Conservation (phyloP, 1,139 yeast genomes). For the Yamadazyma songkhlaensis region DNA sequence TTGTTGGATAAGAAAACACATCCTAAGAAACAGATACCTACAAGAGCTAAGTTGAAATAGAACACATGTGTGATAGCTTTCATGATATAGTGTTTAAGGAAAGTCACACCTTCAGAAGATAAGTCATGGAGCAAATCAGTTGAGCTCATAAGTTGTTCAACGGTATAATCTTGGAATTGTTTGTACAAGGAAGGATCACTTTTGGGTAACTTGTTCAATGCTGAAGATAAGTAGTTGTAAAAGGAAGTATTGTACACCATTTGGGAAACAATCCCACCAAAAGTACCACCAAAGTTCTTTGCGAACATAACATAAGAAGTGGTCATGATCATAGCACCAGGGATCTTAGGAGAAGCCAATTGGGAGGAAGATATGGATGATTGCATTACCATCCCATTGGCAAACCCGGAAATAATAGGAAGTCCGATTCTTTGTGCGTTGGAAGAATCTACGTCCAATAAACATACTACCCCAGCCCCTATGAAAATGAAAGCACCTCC, state of each 20-base stretch:
- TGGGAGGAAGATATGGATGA: slow-evolving; percentile 28
- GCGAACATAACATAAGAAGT: slow-evolving; percentile 31
- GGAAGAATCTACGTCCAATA: slow-evolving; percentile 30
- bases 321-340: slow-evolving; percentile 36
- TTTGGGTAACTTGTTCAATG: slow-evolving; percentile 14
- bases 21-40: slow-evolving; percentile 19
- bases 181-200: slow-evolving; percentile 15
- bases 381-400: slow-evolving; percentile 31
- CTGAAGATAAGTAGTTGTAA: slow-evolving; percentile 15
- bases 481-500: slow-evolving; percentile 27
- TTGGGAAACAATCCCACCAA: slow-evolving; percentile 32
- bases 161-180: slow-evolving; percentile 19
- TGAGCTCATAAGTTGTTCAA: slow-evolving; percentile 17
- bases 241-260: slow-evolving; percentile 31
- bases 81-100: slow-evolving; percentile 29
- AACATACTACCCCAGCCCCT: slow-evolving; percentile 32
- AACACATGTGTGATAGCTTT: slow-evolving; percentile 29
- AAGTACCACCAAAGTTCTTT: slow-evolving; percentile 31
- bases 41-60: slow-evolving; percentile 29
- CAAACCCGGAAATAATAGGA: slow-evolving; percentile 31
- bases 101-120: slow-evolving; percentile 22
- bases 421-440: slow-evolving; percentile 29
- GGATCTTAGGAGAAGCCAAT: slow-evolving; percentile 33
- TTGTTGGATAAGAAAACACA: slow-evolving; percentile 25
- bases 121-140: slow-evolving; percentile 19